Conservation (phyloP, 108 stramenopile genomes). For the Pseudonitzschia multiseries region DNA sequence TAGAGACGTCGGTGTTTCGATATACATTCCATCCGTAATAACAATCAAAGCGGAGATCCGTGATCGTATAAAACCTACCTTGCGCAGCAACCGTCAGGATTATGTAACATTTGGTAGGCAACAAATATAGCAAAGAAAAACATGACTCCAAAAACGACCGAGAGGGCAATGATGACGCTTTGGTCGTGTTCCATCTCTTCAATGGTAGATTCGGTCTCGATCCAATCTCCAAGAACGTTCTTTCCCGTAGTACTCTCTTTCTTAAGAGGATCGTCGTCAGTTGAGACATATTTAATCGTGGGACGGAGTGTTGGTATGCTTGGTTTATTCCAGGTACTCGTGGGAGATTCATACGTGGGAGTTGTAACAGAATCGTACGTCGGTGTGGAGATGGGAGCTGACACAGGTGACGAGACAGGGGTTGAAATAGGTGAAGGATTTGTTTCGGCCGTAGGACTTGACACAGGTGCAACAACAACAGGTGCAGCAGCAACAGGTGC, state of each 20-base stretch:
- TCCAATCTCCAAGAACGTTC: not conserved
- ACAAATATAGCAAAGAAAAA: conserved; percentile 58
- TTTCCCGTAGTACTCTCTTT: not conserved
- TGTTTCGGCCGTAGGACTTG: not conserved
- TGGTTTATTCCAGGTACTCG: not conserved
- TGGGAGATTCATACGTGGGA: not conserved
- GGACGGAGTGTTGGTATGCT: conserved; percentile 10
- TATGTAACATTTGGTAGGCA: conserved; percentile 76
- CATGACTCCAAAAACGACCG: conserved; percentile 36
- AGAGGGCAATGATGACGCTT: conserved; percentile 39
- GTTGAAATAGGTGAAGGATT: not conserved
- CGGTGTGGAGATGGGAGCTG: too few species aligned
- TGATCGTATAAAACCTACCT: conserved; percentile 24
- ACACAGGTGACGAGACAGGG: too few species aligned
- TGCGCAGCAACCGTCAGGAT: conserved; percentile 75
- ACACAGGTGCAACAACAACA: not conserved
- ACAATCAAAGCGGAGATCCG: not conserved
- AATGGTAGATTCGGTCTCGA: conserved; percentile 12
- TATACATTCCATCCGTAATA: not conserved
- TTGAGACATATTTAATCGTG: conserved; percentile 24
- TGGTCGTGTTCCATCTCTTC: conserved; percentile 47
- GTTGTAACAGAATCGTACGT: too few species aligned
- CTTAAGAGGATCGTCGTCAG: conserved; percentile 26
- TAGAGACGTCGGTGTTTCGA: not conserved
- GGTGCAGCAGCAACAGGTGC: not conserved